Conservation (phyloP, 2,329 filamentous ascomycete species). For the Xenoacremonium recifei region DNA sequence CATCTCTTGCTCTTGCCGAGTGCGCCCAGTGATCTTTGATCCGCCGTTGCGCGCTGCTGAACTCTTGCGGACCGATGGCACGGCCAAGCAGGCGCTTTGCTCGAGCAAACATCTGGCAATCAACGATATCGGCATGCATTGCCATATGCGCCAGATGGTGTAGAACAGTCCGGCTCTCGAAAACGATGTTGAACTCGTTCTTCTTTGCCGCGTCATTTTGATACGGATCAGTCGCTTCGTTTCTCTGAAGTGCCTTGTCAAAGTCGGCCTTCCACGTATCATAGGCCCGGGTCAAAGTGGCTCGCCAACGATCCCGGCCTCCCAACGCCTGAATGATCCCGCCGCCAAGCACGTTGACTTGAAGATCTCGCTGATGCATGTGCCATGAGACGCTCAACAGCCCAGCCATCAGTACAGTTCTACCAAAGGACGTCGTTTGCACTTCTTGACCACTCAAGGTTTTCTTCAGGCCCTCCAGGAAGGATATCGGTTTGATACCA, state of each 20-base stretch:
- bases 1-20: constrained; percentile 82
- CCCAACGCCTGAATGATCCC: constrained; percentile 76
- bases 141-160: constrained; percentile 97
- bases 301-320: constrained; percentile 87
- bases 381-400: constrained; percentile 94
- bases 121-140: constrained; percentile 96
- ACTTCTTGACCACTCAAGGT: constrained; percentile 85
- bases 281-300: constrained; percentile 80
- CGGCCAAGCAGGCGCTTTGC: constrained; percentile 82
- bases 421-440: constrained; percentile 88
- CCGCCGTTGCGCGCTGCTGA: constrained; percentile 73
- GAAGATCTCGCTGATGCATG: constrained; percentile 93
- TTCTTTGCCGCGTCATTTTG: constrained; percentile 57
- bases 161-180: constrained; percentile 84
- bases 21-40: constrained; percentile 91
- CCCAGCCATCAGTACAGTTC: constrained; percentile 91
- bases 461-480: constrained; percentile 86
- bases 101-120: constrained; percentile 92
- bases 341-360: constrained; percentile 77
- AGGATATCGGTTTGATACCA: constrained; percentile 80
- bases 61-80: constrained; percentile 78
- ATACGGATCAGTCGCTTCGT: constrained; percentile 55
- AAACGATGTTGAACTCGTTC: constrained; percentile 64
- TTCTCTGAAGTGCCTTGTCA: constrained; percentile 72
- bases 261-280: constrained; percentile 94